Evolutionary conservation across 1,139 yeast genomes (phyloP).

Genomic region (Spathaspora sp.): DNA sequence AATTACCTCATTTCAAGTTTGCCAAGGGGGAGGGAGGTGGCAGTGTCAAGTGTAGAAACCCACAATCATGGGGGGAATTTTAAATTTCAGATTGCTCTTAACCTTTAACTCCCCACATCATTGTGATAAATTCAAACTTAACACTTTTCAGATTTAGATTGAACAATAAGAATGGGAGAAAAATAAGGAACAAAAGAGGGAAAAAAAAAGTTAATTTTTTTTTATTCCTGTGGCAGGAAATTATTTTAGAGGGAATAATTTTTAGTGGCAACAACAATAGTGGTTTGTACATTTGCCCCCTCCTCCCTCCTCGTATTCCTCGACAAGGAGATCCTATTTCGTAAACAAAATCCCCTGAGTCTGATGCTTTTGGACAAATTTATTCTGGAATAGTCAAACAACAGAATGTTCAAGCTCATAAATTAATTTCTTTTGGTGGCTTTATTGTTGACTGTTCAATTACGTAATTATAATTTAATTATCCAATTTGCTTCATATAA

Average conservation of each 20-base stretch:
- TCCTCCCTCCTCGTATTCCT: background rate
- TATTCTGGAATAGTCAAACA: background rate
- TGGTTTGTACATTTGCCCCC: background rate
- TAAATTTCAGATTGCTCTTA: background rate
- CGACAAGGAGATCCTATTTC: slow-evolving; percentile 1
- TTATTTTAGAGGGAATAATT: too few species aligned
- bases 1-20: background rate
- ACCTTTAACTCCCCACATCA: background rate
- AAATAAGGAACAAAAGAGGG: background rate
- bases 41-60: too few species aligned
- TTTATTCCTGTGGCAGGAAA: too few species aligned
- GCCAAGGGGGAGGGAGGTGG: too few species aligned
- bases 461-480: background rate
- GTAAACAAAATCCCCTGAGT: slow-evolving; percentile 1
- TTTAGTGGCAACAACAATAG: too few species aligned
- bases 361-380: background rate
- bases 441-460: background rate
- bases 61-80: background rate
- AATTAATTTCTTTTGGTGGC: background rate
- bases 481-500: background rate
- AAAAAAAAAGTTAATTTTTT: too few species aligned
- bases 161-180: background rate
- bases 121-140: background rate
- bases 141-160: background rate
- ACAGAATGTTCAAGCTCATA: background rate